Percentiles rank a stretch among this genome's conserved stretches.
These are phyloP conservation scores for Linnemannia hyalina DNA, from an alignment of 192 early-diverging fungal genomes.

Conservation along the genomic window DNA sequence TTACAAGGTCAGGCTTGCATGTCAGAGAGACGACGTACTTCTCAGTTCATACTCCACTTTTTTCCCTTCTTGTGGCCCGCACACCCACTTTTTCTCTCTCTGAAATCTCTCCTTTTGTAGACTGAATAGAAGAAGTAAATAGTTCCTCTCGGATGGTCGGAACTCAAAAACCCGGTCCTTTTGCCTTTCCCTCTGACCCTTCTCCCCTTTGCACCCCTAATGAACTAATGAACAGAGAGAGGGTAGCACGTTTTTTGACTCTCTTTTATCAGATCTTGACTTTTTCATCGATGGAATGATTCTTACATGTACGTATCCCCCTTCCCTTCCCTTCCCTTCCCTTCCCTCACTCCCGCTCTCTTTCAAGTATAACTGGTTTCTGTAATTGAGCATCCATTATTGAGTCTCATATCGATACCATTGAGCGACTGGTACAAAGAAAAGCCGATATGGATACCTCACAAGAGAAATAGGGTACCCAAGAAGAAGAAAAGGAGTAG, in stretches of 20 bases:
- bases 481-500: neutral
- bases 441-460: neutral
- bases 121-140: no score
- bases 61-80: neutral
- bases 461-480: neutral
- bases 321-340: neutral
- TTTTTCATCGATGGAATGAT: neutral
- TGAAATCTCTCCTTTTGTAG: neutral
- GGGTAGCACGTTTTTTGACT: neutral
- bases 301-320: neutral
- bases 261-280: neutral
- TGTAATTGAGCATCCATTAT: neutral
- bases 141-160: neutral
- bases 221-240: neutral
- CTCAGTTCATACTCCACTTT: neutral
- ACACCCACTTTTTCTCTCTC: constrained; percentile 1
- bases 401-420: neutral
- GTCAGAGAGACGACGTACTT: neutral
- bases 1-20: neutral
- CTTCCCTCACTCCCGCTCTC: no score
- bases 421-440: neutral
- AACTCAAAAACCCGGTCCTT: neutral
- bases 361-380: neutral
- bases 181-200: neutral
- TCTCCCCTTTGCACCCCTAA: neutral